These are phyloP conservation scores for Insectozyma bohioensis DNA, from an alignment of 1,139 yeast genomes.

Conservation along the genomic window DNA sequence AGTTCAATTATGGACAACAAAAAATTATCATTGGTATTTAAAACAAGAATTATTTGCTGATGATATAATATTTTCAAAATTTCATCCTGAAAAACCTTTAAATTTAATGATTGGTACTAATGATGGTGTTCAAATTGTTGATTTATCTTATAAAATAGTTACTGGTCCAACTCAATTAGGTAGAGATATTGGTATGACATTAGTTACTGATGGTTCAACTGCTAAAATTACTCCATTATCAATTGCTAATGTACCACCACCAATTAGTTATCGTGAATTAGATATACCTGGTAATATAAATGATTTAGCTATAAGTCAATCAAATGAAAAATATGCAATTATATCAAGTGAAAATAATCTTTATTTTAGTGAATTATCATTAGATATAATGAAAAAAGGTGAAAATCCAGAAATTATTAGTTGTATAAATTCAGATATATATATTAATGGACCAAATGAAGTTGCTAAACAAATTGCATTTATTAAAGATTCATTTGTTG, in stretches of 20 bases:
- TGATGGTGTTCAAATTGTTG: constrained; percentile 55
- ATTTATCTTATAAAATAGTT: constrained; percentile 62
- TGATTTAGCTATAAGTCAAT: constrained; percentile 62
- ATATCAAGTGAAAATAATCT: constrained; percentile 43
- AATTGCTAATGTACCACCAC: constrained; percentile 93
- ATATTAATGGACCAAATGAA: constrained; percentile 39
- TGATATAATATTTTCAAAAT: constrained; percentile 54
- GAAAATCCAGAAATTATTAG: constrained; percentile 47
- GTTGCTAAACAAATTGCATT: constrained; percentile 65
- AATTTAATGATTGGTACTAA: constrained; percentile 65
- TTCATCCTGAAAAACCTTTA: constrained; percentile 90
- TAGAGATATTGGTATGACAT: constrained; percentile 71
- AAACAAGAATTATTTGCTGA: constrained; percentile 64
- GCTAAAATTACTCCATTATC: constrained; percentile 80
- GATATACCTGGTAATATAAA: constrained; percentile 51
- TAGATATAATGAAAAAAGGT: constrained; percentile 37
- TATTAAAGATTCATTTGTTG: constrained; percentile 49
- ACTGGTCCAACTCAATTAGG: constrained; percentile 72
- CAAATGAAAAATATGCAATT: constrained; percentile 62
- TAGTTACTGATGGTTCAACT: constrained; percentile 78
- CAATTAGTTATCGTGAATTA: constrained; percentile 72
- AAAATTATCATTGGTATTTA: constrained; percentile 93
- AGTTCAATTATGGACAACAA: constrained; percentile 85
- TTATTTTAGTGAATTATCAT: constrained; percentile 20
- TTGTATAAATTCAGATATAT: constrained; percentile 26